These are phyloP conservation scores for Ceratorhiza oryzae-sativae DNA, from an alignment of 1,284 basidiomycete species.

Conservation along the genomic window DNA sequence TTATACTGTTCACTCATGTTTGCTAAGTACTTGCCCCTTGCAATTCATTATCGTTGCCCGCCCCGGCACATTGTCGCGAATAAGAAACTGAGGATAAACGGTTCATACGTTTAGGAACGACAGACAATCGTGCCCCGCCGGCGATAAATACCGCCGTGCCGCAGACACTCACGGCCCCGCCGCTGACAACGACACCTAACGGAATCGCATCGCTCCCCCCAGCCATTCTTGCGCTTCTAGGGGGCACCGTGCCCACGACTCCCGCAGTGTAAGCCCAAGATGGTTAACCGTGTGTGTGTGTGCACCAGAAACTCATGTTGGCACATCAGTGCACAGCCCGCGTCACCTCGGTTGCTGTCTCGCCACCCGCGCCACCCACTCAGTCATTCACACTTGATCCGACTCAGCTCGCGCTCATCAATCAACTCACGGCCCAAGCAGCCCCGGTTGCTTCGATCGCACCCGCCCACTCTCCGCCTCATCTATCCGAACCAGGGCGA, in stretches of 20 bases:
- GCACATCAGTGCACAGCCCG: conserved; percentile 15
- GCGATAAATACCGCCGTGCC: conserved; percentile 13
- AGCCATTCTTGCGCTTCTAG: conserved; percentile 37
- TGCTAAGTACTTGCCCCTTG: conserved; percentile 77
- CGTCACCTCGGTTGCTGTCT: background rate
- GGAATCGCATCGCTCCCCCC: conserved; percentile 34
- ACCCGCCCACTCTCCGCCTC: background rate
- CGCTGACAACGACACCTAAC: conserved; percentile 20
- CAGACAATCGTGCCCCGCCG: conserved; percentile 49
- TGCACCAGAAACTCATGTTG: background rate
- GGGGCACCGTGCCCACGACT: conserved; percentile 15
- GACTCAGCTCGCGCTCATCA: conserved; percentile 70
- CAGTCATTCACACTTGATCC: conserved; percentile 53
- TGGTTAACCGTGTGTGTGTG: background rate
- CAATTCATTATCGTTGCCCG: conserved; percentile 53
- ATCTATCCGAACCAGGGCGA: too few relatives aligned
- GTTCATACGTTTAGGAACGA: conserved; percentile 51
- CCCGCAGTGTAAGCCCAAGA: background rate
- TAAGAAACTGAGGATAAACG: conserved; percentile 28
- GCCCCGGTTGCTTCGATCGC: conserved; percentile 50
- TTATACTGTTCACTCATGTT: conserved; percentile 73
- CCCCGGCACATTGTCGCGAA: conserved; percentile 9
- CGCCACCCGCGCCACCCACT: background rate
- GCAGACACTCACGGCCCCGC: conserved; percentile 15
- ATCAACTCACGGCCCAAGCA: conserved; percentile 68